Conservation (phyloP, 345 rosid species). For the Geranium rotundifolium region DNA sequence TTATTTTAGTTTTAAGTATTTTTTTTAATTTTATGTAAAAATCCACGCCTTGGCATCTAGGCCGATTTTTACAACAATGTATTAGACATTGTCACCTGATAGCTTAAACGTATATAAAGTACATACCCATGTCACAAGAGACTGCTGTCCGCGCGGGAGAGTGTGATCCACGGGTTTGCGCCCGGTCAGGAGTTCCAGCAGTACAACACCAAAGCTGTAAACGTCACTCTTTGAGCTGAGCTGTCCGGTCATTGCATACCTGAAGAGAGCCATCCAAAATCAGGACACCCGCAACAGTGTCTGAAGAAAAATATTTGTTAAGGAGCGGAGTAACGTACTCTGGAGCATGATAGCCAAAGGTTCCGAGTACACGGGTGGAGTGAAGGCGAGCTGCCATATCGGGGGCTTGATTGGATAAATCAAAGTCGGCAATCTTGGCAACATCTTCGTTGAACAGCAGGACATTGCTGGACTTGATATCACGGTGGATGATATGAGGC, state of each 20-base stretch:
- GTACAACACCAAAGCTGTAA: slow-evolving; percentile 30
- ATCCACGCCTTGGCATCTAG: too few species aligned
- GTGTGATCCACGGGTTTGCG: slow-evolving; percentile 32
- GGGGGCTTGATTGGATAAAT: slow-evolving; percentile 3
- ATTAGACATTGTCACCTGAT: not conserved
- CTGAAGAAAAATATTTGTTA: not conserved
- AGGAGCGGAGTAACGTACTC: not conserved
- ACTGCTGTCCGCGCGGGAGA: slow-evolving; percentile 30
- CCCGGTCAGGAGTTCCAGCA: slow-evolving; percentile 29
- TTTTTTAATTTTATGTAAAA: too few species aligned
- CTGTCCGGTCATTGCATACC: slow-evolving; percentile 33
- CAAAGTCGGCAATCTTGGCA: slow-evolving; percentile 3
- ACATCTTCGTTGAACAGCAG: not conserved
- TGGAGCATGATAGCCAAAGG: slow-evolving; percentile 5
- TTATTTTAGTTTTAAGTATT: too few species aligned
- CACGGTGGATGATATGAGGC: slow-evolving; percentile 1
- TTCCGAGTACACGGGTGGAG: slow-evolving; percentile 2
- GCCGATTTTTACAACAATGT: too few species aligned
- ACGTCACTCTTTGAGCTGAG: slow-evolving; percentile 28
- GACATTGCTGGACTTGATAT: slow-evolving; percentile 2
- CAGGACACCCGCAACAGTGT: too few species aligned
- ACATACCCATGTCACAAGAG: slow-evolving; percentile 29
- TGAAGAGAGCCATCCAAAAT: not conserved
- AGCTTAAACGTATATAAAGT: not conserved
- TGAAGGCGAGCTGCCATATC: slow-evolving; percentile 1